A percentile compares a stretch with the other conserved stretches of the same genome.
phyloP scores from a whole-genome alignment of 192 early-diverging fungal genomes.

The Entomortierella beljakovae region DNA sequence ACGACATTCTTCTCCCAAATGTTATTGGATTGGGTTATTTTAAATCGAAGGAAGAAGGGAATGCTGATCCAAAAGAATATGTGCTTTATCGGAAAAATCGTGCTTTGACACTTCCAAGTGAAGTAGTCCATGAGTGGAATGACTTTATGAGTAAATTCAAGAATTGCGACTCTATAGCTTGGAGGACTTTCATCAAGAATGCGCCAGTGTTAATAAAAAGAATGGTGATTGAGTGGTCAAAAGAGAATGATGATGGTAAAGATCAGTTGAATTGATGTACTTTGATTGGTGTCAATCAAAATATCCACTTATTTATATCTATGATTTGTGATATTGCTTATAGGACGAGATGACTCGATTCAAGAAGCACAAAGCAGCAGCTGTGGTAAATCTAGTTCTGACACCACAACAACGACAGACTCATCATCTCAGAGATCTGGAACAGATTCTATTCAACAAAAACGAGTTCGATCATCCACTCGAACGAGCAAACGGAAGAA shows the following conservation, averaged over 20 bases:
- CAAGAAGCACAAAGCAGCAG: too few species aligned
- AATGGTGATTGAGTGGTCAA: not conserved
- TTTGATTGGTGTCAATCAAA: too few species aligned
- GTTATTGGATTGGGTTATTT: not conserved
- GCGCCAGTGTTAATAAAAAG: not conserved
- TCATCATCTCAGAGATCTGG: too few species aligned
- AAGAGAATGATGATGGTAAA: not conserved
- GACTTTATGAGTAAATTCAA: constrained; percentile 1
- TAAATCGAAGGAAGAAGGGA: not conserved
- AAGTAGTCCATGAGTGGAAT: not conserved
- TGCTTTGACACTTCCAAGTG: not conserved
- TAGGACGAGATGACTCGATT: too few species aligned
- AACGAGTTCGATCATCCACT: too few species aligned
- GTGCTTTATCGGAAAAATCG: not conserved
- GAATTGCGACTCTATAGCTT: not conserved
- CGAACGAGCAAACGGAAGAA: too few species aligned
- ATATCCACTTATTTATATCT: too few species aligned
- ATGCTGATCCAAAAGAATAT: not conserved
- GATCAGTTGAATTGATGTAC: not conserved
- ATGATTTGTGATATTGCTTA: too few species aligned
- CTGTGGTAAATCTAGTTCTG: too few species aligned
- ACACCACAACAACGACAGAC: too few species aligned
- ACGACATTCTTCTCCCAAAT: not conserved
- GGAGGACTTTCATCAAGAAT: not conserved
- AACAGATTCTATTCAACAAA: too few species aligned